phyloP scores from a whole-genome alignment of 1,284 basidiomycete species.

The Omphalotus olearius region DNA sequence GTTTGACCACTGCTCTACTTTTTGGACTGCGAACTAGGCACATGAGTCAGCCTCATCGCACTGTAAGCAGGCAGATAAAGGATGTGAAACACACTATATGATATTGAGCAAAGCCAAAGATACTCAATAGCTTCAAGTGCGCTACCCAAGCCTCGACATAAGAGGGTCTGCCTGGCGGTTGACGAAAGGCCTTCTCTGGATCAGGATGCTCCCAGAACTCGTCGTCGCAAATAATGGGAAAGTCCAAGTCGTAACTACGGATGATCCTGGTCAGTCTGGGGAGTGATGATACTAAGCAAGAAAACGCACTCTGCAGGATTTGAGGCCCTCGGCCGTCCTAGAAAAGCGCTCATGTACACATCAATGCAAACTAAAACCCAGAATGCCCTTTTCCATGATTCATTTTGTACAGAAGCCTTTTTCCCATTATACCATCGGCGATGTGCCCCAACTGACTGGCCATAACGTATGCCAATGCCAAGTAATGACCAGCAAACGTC shows the following conservation, averaged over 20 bases:
- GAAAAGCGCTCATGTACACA: constrained; percentile 46
- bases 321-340: constrained; percentile 57
- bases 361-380: constrained; percentile 38
- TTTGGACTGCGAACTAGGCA: constrained; percentile 32
- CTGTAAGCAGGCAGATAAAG: not conserved
- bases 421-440: constrained; percentile 9
- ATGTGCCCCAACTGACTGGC: constrained; percentile 29
- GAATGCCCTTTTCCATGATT: constrained; percentile 51
- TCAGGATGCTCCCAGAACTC: constrained; percentile 53
- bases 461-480: constrained; percentile 47
- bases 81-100: constrained; percentile 39
- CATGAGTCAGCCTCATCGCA: too few species aligned
- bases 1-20: constrained; percentile 49
- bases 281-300: too few species aligned
- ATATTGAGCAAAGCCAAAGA: constrained; percentile 49
- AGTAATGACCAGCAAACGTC: constrained; percentile 50
- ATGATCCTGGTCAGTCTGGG: too few species aligned
- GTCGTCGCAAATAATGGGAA: constrained; percentile 60
- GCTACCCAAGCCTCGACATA: constrained; percentile 46
- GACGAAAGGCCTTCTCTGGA: constrained; percentile 37
- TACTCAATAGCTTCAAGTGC: constrained; percentile 50
- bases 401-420: constrained; percentile 26
- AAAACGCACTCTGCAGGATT: constrained; percentile 9
- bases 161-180: constrained; percentile 43
- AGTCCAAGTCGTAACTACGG: constrained; percentile 53